A percentile compares a stretch with the other conserved stretches of the same genome.
Evolutionary conservation across 495 filamentous ascomycete genomes (phyloP).

Genomic region (Penicillium crystallinum): DNA sequence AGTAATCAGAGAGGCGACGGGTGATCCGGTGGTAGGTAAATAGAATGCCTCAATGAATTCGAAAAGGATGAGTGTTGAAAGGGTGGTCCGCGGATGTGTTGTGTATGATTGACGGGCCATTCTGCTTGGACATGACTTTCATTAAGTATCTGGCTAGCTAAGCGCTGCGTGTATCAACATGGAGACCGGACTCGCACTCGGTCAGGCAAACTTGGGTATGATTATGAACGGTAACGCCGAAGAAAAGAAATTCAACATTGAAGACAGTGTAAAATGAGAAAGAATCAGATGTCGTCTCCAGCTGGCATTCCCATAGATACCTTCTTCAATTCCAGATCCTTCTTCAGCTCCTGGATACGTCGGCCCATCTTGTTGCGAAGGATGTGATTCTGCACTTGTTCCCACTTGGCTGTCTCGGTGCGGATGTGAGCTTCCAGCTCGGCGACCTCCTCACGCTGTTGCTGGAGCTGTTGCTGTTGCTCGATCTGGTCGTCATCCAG

Average conservation of each 20-base stretch:
- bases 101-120: too few relatives aligned
- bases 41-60: too few relatives aligned
- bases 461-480: conserved; percentile 43
- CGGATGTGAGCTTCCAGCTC: conserved; percentile 46
- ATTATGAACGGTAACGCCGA: conserved; percentile 3
- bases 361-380: conserved; percentile 47
- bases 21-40: conserved; percentile 25
- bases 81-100: background rate
- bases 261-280: conserved; percentile 1
- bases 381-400: conserved; percentile 39
- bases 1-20: conserved; percentile 26
- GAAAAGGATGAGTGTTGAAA: too few relatives aligned
- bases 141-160: conserved; percentile 2
- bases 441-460: conserved; percentile 46
- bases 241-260: conserved; percentile 7
- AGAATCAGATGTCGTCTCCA: conserved; percentile 26
- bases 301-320: conserved; percentile 42
- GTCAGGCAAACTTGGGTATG: background rate
- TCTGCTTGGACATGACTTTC: background rate
- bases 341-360: conserved; percentile 44
- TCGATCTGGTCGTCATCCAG: conserved; percentile 51
- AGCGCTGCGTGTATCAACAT: conserved; percentile 1
- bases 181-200: background rate
- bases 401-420: conserved; percentile 39
- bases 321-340: conserved; percentile 45